These are phyloP conservation scores for Papiliotrema flavescens DNA, from an alignment of 1,284 basidiomycete genomes.

Conservation along the genomic window DNA sequence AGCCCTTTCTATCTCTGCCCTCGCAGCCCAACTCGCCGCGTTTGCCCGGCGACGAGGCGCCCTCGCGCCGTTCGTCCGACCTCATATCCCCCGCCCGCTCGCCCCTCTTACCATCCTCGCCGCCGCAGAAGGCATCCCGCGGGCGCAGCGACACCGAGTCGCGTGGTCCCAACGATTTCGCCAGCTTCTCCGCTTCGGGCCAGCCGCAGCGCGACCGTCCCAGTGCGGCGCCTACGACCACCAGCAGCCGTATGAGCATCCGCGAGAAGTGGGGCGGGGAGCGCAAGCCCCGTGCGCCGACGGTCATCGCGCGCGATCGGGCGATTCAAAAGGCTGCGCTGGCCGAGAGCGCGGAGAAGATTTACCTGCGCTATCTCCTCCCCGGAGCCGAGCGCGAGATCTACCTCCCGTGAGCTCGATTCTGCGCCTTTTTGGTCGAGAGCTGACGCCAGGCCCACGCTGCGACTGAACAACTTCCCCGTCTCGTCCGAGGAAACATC, in stretches of 20 bases:
- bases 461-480: conserved; percentile 50
- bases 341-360: conserved; percentile 88
- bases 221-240: conserved; percentile 10
- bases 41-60: neutral
- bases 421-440: conserved; percentile 35
- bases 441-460: conserved; percentile 28
- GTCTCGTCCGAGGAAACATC: conserved; percentile 66
- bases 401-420: conserved; percentile 75
- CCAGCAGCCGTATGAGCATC: conserved; percentile 9
- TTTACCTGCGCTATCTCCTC: conserved; percentile 85
- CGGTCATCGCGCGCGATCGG: conserved; percentile 80
- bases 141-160: conserved; percentile 41
- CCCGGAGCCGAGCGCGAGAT: conserved; percentile 71
- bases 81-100: conserved; percentile 2
- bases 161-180: conserved; percentile 18
- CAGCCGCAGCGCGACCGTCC: conserved; percentile 11
- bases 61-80: conserved; percentile 11
- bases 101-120: conserved; percentile 8
- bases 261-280: conserved; percentile 14
- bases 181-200: neutral
- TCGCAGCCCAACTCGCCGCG: neutral
- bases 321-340: conserved; percentile 88
- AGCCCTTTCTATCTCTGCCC: conserved; percentile 56
- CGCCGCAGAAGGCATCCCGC: conserved; percentile 9
- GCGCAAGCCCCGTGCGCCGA: conserved; percentile 58